Evolutionary conservation across 495 filamentous ascomycete genomes (phyloP).

Genomic region (Penicillium nucicola): DNA sequence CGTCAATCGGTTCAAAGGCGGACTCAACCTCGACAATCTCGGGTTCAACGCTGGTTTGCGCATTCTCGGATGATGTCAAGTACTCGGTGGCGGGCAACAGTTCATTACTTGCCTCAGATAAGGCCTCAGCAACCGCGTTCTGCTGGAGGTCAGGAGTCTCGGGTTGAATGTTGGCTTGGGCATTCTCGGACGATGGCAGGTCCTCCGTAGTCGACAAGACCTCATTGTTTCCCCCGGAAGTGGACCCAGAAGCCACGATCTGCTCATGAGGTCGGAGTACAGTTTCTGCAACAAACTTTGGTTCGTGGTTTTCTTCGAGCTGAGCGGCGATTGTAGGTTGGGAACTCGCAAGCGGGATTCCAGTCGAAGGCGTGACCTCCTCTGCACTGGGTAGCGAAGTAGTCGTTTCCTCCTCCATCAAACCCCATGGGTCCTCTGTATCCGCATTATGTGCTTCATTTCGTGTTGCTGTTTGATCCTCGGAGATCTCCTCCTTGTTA

Average conservation of each 20-base stretch:
- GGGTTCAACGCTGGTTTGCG: neutral
- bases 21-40: neutral
- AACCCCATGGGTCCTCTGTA: neutral
- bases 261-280: neutral
- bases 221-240: neutral
- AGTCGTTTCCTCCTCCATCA: neutral
- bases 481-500: neutral
- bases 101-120: neutral
- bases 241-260: neutral
- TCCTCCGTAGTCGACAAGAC: neutral
- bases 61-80: neutral
- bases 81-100: neutral
- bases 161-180: neutral
- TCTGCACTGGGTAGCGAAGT: neutral
- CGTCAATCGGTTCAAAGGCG: no score
- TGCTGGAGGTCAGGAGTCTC: neutral
- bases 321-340: neutral
- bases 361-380: neutral
- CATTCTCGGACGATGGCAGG: neutral
- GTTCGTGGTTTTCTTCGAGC: neutral
- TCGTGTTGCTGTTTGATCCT: neutral
- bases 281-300: neutral
- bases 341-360: neutral
- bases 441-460: neutral
- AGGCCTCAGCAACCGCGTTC: neutral